Percentiles rank a stretch among this genome's conserved stretches.
phyloP scores from a whole-genome alignment of 177 flowering plant species.

The Vitis hybrid region DNA sequence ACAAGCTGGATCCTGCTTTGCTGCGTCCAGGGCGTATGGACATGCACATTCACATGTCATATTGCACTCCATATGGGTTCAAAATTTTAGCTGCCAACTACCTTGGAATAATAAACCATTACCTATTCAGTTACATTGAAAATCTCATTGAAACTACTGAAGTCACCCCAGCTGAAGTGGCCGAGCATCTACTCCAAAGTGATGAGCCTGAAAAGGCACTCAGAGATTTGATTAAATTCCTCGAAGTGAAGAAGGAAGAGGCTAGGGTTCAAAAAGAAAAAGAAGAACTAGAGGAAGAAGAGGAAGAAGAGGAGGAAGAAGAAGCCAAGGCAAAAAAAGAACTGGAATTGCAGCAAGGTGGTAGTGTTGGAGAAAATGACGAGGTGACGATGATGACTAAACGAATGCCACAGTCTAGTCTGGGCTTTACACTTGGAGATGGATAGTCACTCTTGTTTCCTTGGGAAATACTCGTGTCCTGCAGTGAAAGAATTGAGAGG shows the following conservation, averaged over 20 bases:
- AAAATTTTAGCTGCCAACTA: conserved; percentile 40
- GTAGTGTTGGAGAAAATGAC: too few relatives aligned
- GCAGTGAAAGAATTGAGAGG: too few relatives aligned
- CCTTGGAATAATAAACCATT: conserved; percentile 26
- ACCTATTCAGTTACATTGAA: conserved; percentile 30
- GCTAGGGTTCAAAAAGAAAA: conserved; percentile 3
- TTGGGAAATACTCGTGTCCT: too few relatives aligned
- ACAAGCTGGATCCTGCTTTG: conserved; percentile 54
- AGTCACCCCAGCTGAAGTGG: conserved; percentile 58
- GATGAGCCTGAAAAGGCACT: conserved; percentile 35
- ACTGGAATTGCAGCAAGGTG: too few relatives aligned
- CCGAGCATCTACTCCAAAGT: conserved; percentile 41
- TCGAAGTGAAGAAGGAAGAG: conserved; percentile 26
- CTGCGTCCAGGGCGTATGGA: conserved; percentile 71
- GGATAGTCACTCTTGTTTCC: too few relatives aligned
- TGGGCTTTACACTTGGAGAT: too few relatives aligned
- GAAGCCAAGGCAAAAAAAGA: not conserved
- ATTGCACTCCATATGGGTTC: conserved; percentile 47
- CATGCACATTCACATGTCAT: conserved; percentile 56
- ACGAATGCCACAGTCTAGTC: too few relatives aligned
- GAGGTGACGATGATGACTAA: too few relatives aligned
- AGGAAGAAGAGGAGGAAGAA: not conserved
- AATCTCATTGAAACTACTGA: conserved; percentile 10
- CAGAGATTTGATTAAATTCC: conserved; percentile 24
- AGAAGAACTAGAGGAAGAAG: not conserved